Base-by-base conservation (phyloP, 2,329 filamentous ascomycete species). In the Alternaria gansuensis region DNA sequence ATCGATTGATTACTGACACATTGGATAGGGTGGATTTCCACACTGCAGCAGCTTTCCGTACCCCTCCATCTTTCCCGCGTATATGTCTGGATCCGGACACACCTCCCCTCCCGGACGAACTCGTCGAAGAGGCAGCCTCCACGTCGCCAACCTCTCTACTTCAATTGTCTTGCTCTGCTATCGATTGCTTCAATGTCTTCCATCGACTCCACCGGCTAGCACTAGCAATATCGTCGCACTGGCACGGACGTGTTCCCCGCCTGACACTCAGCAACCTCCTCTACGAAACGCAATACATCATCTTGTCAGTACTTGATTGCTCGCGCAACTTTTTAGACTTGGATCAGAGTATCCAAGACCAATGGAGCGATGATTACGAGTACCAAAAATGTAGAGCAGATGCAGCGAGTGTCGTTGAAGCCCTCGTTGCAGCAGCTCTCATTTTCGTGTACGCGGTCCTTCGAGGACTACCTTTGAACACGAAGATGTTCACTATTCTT, bases 151-250 rank as follows among this genome's bases (percentile, higher is more conserved):
- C 68, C 0, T 68, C 64, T 5, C 55, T 64, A 5, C 62, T 72
- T 13, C 67, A 64, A n/a, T 60, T 73, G 17, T 64, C 68, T 2
- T 29, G 63, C 8, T 52, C 61, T 7, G 39, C 59, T 9, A 52
- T 71, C 10, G 64, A 71, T 21, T 71, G 67, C 56, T 71, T 72
- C 60, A 70, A 71, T 21, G 67, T 71, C 7, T 71, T 73, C 58
- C 66, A 71, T 57, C 63, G 59, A 7, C 51, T 73, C 1, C 69
- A 72, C 40, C 67, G 67, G 11, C 62, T 73, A 34, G 64, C 62
- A 3, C 57, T 70, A 3, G 69, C 67, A 9, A 36, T 57, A n/a
- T 67, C 68, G 0, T 52, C 63, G 9, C 60, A 46, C 10, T 72
- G 66, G 69, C 39, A 54, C 3, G 40, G 21, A 1, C 39, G 54